These are phyloP conservation scores for Chenopodium formosanum DNA, from an alignment of 148 eudicot genomes.

Conservation along the genomic window DNA sequence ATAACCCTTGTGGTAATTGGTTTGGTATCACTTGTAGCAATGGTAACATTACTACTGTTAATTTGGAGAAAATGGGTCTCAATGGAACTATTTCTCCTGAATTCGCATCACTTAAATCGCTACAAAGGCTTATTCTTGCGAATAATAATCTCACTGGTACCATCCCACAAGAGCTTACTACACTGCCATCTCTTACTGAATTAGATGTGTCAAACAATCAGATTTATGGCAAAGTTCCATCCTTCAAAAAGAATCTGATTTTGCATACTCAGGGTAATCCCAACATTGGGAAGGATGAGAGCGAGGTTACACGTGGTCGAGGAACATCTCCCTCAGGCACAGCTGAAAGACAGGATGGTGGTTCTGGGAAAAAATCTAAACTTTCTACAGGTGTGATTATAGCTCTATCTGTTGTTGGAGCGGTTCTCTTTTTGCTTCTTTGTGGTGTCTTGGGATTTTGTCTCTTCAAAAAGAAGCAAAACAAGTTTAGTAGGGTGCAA, in stretches of 20 bases:
- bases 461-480: constrained; percentile 62
- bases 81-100: constrained; percentile 77
- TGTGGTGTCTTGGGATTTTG: constrained; percentile 57
- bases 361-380: constrained; percentile 48
- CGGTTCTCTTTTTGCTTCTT: constrained; percentile 42
- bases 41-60: constrained; percentile 68
- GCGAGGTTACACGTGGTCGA: constrained; percentile 20
- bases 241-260: constrained; percentile 51
- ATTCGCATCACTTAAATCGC: constrained; percentile 60
- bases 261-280: constrained; percentile 55
- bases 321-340: constrained; percentile 28
- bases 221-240: constrained; percentile 70
- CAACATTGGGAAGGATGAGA: constrained; percentile 70
- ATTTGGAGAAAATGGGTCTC: constrained; percentile 75
- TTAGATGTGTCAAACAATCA: constrained; percentile 71
- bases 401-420: constrained; percentile 51
- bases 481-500: constrained; percentile 66
- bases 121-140: constrained; percentile 72
- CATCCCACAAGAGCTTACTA: constrained; percentile 71
- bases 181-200: constrained; percentile 54
- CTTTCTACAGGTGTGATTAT: constrained; percentile 44
- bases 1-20: constrained; percentile 80
- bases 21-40: constrained; percentile 75
- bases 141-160: constrained; percentile 76
- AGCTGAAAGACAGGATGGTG: constrained; percentile 22